Percentiles rank a stretch among this genome's conserved stretches.
These are phyloP conservation scores for Phytophthora palmivora DNA, from an alignment of 352 stramenopile genomes.

Conservation along the genomic window DNA sequence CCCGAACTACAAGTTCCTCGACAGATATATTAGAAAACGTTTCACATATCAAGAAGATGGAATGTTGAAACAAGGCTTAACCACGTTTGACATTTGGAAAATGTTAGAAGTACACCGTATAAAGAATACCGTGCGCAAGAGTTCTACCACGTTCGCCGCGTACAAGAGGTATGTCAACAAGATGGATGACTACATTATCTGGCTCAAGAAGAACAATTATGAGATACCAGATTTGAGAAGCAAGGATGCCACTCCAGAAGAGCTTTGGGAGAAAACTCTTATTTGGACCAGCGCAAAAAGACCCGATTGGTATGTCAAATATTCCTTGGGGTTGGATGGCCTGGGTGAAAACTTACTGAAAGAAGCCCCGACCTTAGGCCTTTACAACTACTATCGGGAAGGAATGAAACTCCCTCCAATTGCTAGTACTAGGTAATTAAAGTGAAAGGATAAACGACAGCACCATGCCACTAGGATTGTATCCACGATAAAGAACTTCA, in stretches of 20 bases:
- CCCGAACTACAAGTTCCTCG: conserved; percentile 9
- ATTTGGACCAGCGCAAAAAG: conserved; percentile 11
- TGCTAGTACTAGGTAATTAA: too few relatives aligned
- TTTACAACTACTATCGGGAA: conserved; percentile 11
- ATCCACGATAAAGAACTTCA: too few relatives aligned
- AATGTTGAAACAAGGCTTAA: conserved; percentile 5
- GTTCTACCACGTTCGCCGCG: neutral
- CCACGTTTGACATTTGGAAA: conserved; percentile 17
- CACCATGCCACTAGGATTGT: too few relatives aligned
- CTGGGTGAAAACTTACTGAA: conserved; percentile 11
- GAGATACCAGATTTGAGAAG: neutral
- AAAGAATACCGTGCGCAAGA: neutral
- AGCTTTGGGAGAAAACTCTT: conserved; percentile 9
- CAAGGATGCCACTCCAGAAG: neutral
- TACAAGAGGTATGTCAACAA: conserved; percentile 25
- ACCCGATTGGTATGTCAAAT: conserved; percentile 21
- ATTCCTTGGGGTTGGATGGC: conserved; percentile 15
- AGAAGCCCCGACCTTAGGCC: conserved; percentile 15
- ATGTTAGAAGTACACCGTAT: neutral
- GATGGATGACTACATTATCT: conserved; percentile 16
- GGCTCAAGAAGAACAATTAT: neutral
- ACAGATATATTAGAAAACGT: neutral
- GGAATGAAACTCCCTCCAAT: too few relatives aligned
- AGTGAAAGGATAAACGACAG: too few relatives aligned
- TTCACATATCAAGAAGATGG: conserved; percentile 5